Evolutionary conservation across 208 protist genomes (phyloP), one percentile per base, ranked within the genome.

Genomic region (Leishmania amazonensis): DNA sequence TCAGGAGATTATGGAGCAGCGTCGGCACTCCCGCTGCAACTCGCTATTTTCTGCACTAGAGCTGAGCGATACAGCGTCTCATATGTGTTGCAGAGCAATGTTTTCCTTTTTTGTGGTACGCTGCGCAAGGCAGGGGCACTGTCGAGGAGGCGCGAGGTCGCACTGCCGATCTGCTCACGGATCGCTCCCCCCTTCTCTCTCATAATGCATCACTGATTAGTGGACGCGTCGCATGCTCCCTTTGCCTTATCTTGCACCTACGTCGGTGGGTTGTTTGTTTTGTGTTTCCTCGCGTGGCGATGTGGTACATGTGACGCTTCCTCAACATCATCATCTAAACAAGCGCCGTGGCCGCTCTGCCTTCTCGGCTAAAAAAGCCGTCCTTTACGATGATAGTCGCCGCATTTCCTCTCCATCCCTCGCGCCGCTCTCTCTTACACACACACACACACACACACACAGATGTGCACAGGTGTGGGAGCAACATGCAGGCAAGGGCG

Each of bases 1-100:
- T 28, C 64, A 67, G n/a, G 68, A 47, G 2, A 4, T 70, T n/a
- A 76, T 79, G 45, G 74, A 76, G 67, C 47, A 57, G 70, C 75
- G 49, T 8, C 54, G 57, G 57, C 70, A 68, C 38, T 60, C 70
- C 45, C 77, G 73, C 40, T 67, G 76, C 24, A 49, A 58, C 47
- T 80, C 67, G 40, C 40, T 76, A 8, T 80, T 79, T 51, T 51
- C 28, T 77, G 1, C 64, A 76, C 24, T 54, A 80, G n/a, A 64
- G 1, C 3, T 45, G 51, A 58, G 9, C 40, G 35, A 35, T 5
- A 6, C 2, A 1, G 42, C 58, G 53, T 38, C 45, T 74, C 13
- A 0, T 17, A 17, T 74, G 70, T 21, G n/a, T n/a, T 53, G 5
- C 45, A 19, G 21, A 42, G 31, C 15, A 24, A 68, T 42, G 31